Evolutionary conservation across 805 yeast genomes (phyloP), one percentile per base, ranked within the genome.

Genomic region (Pichia ethanolica): DNA sequence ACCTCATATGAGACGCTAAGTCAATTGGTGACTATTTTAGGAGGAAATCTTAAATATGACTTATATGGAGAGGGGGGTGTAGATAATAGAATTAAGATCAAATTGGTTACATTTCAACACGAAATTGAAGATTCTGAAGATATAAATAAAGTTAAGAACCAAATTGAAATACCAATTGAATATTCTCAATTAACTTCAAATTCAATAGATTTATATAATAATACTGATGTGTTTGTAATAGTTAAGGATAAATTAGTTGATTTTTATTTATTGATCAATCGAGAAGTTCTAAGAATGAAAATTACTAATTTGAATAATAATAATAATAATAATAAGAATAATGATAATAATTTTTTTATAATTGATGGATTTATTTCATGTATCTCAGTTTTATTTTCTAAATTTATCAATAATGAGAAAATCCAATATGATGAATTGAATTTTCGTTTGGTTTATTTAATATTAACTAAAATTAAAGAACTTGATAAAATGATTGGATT

Each of bases 311-410:
- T 48, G 7, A 30, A 28, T 1, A 11, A 13, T 14, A 40, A 44
- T 5, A 45, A 34, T 11, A 33, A 13, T 0, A 9, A 35, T 13
- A 30, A 34, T 1, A 11, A 14, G 25, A 38, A 13, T 0, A 9
- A 35, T 13, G 32, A 34, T 1, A 11, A 14, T 28, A 38, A 43
- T 3, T 20, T 35, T 6, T 42, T 60, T n/a, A 49, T 61, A 3
- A 35, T 62, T 20, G 51, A 59, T 50, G 68, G 68, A 10, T 45
- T 62, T n/a, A 38, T 61, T 39, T 57, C 59, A 35, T 45, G 42
- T 5, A 5, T 64, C 2, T 58, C 64, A 5, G 44, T 60, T 14
- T 35, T 53, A 5, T 64, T 57, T 45, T 61, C 65, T 0, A 39
- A 50, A 3, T 46, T 59, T 13, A 43, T 63, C 4, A 30, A 33